Evolutionary conservation across 345 rosid genomes (phyloP), one percentile per base, ranked within the genome.

Genomic region (Eucalyptus sideroxylon): DNA sequence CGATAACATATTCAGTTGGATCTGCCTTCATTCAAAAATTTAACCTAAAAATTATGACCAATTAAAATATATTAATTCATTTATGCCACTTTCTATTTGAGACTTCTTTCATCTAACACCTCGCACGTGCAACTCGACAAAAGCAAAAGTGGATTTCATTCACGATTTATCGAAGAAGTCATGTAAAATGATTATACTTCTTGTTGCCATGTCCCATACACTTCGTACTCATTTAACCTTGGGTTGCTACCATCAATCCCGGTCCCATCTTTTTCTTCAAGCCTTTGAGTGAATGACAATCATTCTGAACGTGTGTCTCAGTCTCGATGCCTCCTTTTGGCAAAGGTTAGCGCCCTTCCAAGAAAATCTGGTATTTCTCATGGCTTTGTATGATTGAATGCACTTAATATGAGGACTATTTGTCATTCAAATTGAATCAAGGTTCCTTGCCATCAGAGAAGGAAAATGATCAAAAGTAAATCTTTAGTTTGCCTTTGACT

Each of bases 241-340:
- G 88, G 80, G 26, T 90, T 88, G 53, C 82, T 87, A 91, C 67
- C 34, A 86, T 45, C 56, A 86, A 14, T 89, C 69, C n/a, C 16
- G 89, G 87, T 42, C 92, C 92, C 91, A 44, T 60, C 65, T 26
- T 50, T 51, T 53, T 49, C 83, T 31, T 34, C 44, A 44, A 67
- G 53, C 53, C 34, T 88, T 88, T 53, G 53, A 85, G 83, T 86
- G 24, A 87, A 89, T 85, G 88, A 69, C 89, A 72, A 89, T 53
- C 56, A 55, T 86, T 45, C 47, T 65, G 93, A 91, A 92, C 90
- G 91, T 89, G 93, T 90, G 93, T 88, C 90, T 87, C 91, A 26
- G 87, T 86, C 56, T 86, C 42, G 50, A 49, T 16, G 30, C 56
- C 51, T 86, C 87, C 42, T 50, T 86, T 86, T 45, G 87, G 53